These are phyloP conservation scores for Tuber borchii DNA, from an alignment of 495 filamentous ascomycete genomes.

Conservation along the genomic window DNA sequence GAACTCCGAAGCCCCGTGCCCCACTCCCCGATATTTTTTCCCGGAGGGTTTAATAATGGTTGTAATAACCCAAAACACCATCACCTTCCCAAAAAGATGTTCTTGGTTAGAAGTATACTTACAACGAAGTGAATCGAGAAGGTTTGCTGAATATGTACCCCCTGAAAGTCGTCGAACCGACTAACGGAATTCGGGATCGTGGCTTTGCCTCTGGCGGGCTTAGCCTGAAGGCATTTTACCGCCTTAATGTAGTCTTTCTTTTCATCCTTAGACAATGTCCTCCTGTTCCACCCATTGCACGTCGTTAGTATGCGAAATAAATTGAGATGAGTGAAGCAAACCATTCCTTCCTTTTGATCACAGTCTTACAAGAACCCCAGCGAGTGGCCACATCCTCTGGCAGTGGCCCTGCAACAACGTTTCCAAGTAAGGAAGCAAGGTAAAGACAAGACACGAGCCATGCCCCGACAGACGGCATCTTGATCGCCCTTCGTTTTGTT, in stretches of 20 bases:
- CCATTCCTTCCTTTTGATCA: conserved; percentile 49
- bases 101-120: conserved; percentile 43
- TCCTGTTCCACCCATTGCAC: conserved; percentile 43
- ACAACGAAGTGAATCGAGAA: conserved; percentile 55
- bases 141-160: conserved; percentile 63
- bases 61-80: background rate
- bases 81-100: conserved; percentile 47
- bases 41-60: background rate
- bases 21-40: background rate
- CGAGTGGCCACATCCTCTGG: background rate
- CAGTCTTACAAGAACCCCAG: conserved; percentile 21
- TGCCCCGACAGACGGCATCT: conserved; percentile 17
- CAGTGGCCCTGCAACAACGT: background rate
- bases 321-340: conserved; percentile 22
- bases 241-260: conserved; percentile 57
- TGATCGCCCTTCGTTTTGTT: background rate
- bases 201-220: conserved; percentile 47
- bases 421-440: conserved; percentile 18
- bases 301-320: conserved; percentile 7
- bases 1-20: background rate
- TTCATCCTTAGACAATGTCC: conserved; percentile 46
- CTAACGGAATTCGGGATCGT: conserved; percentile 47
- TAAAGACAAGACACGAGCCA: conserved; percentile 16
- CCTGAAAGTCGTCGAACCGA: conserved; percentile 66
- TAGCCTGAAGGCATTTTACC: conserved; percentile 56